These are phyloP conservation scores for Colletotrichum cereale DNA, from an alignment of 2,329 filamentous ascomycete species.

Conservation along the genomic window DNA sequence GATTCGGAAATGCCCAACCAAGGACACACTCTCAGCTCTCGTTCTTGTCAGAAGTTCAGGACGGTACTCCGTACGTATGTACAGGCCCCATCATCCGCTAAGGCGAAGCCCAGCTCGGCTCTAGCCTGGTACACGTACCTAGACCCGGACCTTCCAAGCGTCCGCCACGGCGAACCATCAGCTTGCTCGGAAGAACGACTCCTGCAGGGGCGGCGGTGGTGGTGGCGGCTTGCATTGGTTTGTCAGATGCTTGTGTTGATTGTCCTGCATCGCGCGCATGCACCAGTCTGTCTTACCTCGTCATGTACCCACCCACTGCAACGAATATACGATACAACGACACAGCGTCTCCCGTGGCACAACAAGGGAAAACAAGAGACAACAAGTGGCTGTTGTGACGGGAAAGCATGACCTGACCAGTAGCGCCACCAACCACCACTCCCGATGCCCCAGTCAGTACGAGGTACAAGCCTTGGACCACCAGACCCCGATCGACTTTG, in stretches of 20 bases:
- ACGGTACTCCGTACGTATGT: too few species aligned
- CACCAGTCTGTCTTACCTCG: neutral
- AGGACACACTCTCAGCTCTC: conserved; percentile 6
- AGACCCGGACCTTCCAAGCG: conserved; percentile 8
- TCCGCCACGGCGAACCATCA: conserved; percentile 6
- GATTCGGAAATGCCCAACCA: neutral
- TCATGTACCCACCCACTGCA: neutral
- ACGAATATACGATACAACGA: neutral
- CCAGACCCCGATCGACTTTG: neutral
- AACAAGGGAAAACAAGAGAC: neutral
- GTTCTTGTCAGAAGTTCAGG: neutral
- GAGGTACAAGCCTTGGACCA: neutral
- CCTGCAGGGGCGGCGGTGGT: conserved; percentile 1
- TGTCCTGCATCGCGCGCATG: neutral
- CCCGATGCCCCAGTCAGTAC: neutral
- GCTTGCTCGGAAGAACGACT: neutral
- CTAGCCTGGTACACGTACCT: neutral
- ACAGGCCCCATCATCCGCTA: neutral
- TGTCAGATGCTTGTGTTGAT: conserved; percentile 8
- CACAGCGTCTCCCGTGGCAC: neutral
- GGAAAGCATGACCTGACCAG: neutral
- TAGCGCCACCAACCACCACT: neutral
- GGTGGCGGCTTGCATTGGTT: neutral
- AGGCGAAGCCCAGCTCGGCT: neutral
- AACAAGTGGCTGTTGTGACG: neutral